phyloP scores from a whole-genome alignment of 2,329 filamentous ascomycete genomes.

The Trichoderma asperellum region DNA sequence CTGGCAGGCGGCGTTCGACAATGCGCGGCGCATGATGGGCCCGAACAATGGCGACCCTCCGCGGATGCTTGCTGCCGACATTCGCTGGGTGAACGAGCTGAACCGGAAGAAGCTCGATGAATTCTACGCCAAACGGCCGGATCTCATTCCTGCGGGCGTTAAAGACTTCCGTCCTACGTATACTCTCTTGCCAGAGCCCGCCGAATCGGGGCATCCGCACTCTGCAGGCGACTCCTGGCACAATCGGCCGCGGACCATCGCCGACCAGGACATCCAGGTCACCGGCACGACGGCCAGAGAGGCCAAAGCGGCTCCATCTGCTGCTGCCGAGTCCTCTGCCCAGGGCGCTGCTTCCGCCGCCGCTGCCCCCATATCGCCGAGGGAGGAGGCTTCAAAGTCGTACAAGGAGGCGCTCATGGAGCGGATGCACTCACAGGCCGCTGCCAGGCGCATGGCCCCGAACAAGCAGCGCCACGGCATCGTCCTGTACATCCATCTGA shows the following conservation, averaged over 20 bases:
- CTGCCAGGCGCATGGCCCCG: background rate
- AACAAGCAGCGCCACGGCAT: slow-evolving; percentile 21
- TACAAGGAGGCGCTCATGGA: background rate
- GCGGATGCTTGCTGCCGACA: background rate
- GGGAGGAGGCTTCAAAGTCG: too few species aligned
- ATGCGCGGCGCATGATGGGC: background rate
- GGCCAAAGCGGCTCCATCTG: background rate
- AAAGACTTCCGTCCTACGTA: background rate
- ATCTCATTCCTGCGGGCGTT: too few species aligned
- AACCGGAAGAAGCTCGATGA: background rate
- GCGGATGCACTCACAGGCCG: background rate
- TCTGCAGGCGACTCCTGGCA: too few species aligned
- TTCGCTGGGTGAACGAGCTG: background rate
- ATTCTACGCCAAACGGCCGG: background rate
- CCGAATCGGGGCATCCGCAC: background rate
- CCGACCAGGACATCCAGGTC: too few species aligned
- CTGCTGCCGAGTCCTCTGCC: background rate
- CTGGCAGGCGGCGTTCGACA: background rate
- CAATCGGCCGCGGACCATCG: background rate
- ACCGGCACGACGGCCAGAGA: background rate
- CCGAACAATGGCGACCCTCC: background rate
- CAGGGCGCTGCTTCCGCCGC: background rate
- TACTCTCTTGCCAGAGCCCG: background rate
- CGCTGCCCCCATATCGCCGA: background rate
- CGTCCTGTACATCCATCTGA: slow-evolving; percentile 38